A percentile compares a stretch with the other conserved stretches of the same genome.
These are phyloP conservation scores for Alternaria arborescens DNA, from an alignment of 2,329 filamentous ascomycete genomes.

Conservation along the genomic window DNA sequence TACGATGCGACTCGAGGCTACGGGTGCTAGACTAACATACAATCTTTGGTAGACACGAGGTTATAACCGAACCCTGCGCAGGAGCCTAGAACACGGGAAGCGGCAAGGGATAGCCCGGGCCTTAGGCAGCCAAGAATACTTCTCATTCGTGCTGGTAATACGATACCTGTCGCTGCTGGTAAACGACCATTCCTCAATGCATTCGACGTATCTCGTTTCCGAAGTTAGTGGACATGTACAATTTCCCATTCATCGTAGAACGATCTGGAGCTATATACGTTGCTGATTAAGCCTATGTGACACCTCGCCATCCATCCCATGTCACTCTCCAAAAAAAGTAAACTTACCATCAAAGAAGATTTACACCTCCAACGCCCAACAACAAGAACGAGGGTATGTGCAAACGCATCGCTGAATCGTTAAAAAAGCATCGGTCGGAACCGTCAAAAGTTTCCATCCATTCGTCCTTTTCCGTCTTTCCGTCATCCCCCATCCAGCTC, in stretches of 20 bases:
- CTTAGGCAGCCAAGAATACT: no score
- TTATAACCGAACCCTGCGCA: no score
- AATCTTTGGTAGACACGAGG: no score
- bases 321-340: background rate
- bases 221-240: background rate
- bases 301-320: background rate
- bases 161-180: no score
- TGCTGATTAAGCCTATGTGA: background rate
- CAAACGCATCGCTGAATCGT: conserved; percentile 1
- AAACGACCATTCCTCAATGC: no score
- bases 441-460: background rate
- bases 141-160: no score
- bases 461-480: background rate
- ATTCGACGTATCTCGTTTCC: no score
- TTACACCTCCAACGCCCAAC: background rate
- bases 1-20: no score
- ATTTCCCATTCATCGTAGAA: background rate
- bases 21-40: no score
- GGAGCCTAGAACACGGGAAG: no score
- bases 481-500: background rate
- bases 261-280: background rate
- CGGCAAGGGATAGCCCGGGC: no score
- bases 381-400: conserved; percentile 15
- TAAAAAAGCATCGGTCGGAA: background rate
- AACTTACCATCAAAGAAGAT: background rate